Conservation (phyloP, 441 rosid species). For the California macrophylla region DNA sequence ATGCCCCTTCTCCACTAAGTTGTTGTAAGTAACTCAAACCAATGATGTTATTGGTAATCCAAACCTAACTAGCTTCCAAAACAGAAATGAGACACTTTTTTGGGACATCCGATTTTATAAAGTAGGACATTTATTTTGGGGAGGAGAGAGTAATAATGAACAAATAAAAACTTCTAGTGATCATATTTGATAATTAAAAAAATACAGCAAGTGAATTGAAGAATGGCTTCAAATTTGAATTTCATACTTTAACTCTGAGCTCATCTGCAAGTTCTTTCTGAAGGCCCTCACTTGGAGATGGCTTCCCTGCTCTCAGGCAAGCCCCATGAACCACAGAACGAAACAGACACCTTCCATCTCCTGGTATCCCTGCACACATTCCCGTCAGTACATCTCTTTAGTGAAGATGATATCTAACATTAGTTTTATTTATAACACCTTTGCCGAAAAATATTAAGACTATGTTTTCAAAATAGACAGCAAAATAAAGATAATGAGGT, state of each 20-base stretch:
- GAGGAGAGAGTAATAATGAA: background rate
- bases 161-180: background rate
- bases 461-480: background rate
- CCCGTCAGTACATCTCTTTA: background rate
- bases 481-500: background rate
- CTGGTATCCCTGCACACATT: constrained; percentile 37
- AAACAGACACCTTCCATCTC: constrained; percentile 71
- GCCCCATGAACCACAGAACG: constrained; percentile 59
- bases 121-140: too few relatives aligned
- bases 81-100: too few relatives aligned
- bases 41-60: too few relatives aligned
- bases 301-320: constrained; percentile 43
- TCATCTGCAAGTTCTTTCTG: constrained; percentile 60
- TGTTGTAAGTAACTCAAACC: too few relatives aligned
- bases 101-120: too few relatives aligned
- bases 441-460: background rate
- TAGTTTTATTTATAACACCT: background rate
- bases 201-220: background rate
- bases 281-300: constrained; percentile 40
- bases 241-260: constrained; percentile 45
- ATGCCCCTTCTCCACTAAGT: too few relatives aligned
- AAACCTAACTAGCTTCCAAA: too few relatives aligned
- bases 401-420: background rate
- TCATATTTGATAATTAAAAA: background rate
- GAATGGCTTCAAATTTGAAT: background rate